Evolutionary conservation across 2,329 filamentous ascomycete genomes (phyloP), one percentile per base, ranked within the genome.

Genomic region (Penicillium sp.): DNA sequence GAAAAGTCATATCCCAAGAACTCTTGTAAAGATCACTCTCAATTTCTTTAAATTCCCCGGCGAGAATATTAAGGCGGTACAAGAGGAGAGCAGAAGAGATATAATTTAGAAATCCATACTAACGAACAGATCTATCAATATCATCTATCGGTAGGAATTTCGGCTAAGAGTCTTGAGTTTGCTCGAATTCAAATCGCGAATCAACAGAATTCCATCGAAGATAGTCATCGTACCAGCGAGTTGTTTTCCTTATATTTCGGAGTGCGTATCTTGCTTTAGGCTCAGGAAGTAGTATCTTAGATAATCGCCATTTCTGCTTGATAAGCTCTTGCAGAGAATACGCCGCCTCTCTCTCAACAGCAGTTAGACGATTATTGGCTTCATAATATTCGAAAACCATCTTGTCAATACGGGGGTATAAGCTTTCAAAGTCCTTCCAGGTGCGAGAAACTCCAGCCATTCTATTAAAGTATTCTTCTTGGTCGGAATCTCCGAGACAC

Each of bases 51-150:
- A 55, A 6, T 5, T 46, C 28, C 52, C 25, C 28, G 6, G 38
- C 30, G n/a, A 46, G 28, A 40, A 55, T 28, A 55, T 14, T 37
- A n/a, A 55, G 26, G 52, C 52, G 52, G 52, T 55, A 55, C 40
- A 55, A 55, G 30, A 55, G 52, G 28, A 55, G 52, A 28, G 52
- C n/a, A 46, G 52, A 55, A 45, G 52, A 55, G 43, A 55, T 55
- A 19, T 55, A 28, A 26, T 45, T 19, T 3, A 4, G 22, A 55
- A 55, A 55, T 6, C 52, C 40, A 55, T 26, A 28, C 37, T 30
- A n/a, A 4, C 28, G 3, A 6, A 45, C 16, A 2, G 28, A 26
- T 6, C 2, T 26, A n/a, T 45, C 26, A 19, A 46, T 13, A 5
- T 46, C 16, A 19, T 55, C 40, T 46, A 55, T 4, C 22, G 52